Base-by-base conservation (phyloP, 2,329 filamentous ascomycete species). In the Exophiala xenobiotica region DNA sequence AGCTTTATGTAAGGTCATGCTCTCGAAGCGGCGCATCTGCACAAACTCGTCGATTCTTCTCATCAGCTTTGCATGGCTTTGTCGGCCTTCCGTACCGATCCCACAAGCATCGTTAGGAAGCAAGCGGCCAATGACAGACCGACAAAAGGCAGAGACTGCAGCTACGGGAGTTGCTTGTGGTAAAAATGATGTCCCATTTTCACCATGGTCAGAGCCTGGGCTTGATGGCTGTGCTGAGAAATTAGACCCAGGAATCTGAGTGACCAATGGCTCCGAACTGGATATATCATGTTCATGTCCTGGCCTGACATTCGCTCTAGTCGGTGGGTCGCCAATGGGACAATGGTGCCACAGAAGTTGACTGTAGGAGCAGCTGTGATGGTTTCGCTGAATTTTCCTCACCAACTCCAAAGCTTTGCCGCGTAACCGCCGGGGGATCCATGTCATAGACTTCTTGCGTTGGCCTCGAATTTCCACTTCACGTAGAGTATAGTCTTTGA, bases 121-220 rank as follows among this genome's bases (percentile, higher is more conserved):
- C 12, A 96, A 72, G 51, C 80, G 87, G 16, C 74, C 74, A 23
- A 96, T 65, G 0, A 86, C 84, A 2, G 89, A 86, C 63, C 86
- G 87, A 66, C 90, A 96, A 64, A 95, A 97, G 0, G 88, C 86
- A 3, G 91, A 95, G 2, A 97, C 87, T 41, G 82, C 78, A 1
- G 82, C 72, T 2, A 73, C 58, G 0, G 87, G 80, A 12, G 83
- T 89, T 1, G 90, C 86, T 59, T 61, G 53, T 29, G 43, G 54
- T 22, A 57, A 20, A 42, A 50, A 51, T 3, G 29, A 60, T 61
- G 42, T 23, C 19, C 49, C 49, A 33, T 16, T 33, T 12, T 58
- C 46, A 26, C 46, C n/a, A 3, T 40, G 9, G 6, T 33, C 39
- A 20, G 19, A 20, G 8, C 26, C 19, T 9, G 23, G 6, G 26